Evolutionary conservation across 768 basidiomycete genomes (phyloP).

Genomic region (Tylopilus balloui): DNA sequence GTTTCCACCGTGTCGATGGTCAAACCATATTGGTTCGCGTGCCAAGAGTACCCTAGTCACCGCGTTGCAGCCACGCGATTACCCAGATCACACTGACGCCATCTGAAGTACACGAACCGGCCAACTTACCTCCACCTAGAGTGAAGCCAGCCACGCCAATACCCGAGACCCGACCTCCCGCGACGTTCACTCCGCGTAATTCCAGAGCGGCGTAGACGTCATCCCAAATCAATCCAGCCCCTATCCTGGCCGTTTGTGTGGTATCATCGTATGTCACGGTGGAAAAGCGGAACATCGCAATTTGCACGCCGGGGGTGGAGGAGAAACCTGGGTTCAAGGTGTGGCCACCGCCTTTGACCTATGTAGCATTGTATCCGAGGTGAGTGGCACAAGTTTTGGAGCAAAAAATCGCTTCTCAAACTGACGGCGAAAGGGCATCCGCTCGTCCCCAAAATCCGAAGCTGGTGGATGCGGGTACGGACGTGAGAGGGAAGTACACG

Average conservation of each 20-base stretch:
- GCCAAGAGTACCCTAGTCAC: slow-evolving; percentile 56
- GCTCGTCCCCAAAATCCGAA: slow-evolving; percentile 42
- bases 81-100: slow-evolving; percentile 3
- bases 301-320: slow-evolving; percentile 57
- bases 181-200: slow-evolving; percentile 47
- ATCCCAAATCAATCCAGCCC: slow-evolving; percentile 56
- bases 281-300: slow-evolving; percentile 49
- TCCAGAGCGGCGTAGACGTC: slow-evolving; percentile 55
- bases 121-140: slow-evolving; percentile 49
- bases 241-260: slow-evolving; percentile 38
- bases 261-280: slow-evolving; percentile 39
- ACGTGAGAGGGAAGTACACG: not conserved
- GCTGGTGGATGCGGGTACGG: slow-evolving; percentile 29
- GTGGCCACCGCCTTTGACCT: slow-evolving; percentile 68
- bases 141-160: slow-evolving; percentile 58
- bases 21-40: slow-evolving; percentile 57
- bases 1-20: slow-evolving; percentile 51
- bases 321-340: slow-evolving; percentile 52
- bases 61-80: slow-evolving; percentile 8
- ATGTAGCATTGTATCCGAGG: not conserved
- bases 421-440: slow-evolving; percentile 53
- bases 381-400: not conserved
- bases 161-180: slow-evolving; percentile 56
- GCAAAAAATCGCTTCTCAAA: not conserved
- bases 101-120: not conserved